These are phyloP conservation scores for Aleurites moluccanus DNA, from an alignment of 441 rosid species.

Conservation along the genomic window DNA sequence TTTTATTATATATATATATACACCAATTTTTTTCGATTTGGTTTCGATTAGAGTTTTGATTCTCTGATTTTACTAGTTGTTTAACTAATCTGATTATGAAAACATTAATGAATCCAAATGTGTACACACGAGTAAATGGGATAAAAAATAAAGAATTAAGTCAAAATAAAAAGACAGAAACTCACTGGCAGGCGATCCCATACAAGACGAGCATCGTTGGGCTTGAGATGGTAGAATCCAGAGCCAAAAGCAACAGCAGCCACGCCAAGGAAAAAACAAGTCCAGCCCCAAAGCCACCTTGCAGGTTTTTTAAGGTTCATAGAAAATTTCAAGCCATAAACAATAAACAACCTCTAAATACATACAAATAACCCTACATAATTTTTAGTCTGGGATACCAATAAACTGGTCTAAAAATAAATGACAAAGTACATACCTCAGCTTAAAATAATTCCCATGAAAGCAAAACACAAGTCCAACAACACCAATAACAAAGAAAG, in stretches of 20 bases:
- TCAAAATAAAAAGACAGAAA: slow-evolving; percentile 13
- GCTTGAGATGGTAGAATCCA: slow-evolving; percentile 83
- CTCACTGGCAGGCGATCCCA: slow-evolving; percentile 96
- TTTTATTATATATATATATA: too few relatives aligned
- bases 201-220: slow-evolving; percentile 78
- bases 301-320: slow-evolving; percentile 48
- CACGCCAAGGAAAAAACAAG: slow-evolving; percentile 74
- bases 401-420: neutral
- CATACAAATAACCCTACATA: neutral
- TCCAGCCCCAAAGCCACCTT: slow-evolving; percentile 88
- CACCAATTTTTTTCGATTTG: too few relatives aligned
- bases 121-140: neutral
- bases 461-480: slow-evolving; percentile 78
- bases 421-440: slow-evolving; percentile 39
- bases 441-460: slow-evolving; percentile 65
- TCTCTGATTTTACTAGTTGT: too few relatives aligned
- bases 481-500: slow-evolving; percentile 80
- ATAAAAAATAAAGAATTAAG: neutral
- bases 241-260: slow-evolving; percentile 85
- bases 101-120: neutral
- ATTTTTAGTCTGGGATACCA: neutral
- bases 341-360: neutral
- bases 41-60: too few relatives aligned
- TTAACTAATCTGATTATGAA: too few relatives aligned
- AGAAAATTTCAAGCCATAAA: neutral